Percentiles rank a stretch among this genome's conserved stretches.
Evolutionary conservation across 2,329 filamentous ascomycete genomes (phyloP).

Genomic region (Sporothrix protearum): DNA sequence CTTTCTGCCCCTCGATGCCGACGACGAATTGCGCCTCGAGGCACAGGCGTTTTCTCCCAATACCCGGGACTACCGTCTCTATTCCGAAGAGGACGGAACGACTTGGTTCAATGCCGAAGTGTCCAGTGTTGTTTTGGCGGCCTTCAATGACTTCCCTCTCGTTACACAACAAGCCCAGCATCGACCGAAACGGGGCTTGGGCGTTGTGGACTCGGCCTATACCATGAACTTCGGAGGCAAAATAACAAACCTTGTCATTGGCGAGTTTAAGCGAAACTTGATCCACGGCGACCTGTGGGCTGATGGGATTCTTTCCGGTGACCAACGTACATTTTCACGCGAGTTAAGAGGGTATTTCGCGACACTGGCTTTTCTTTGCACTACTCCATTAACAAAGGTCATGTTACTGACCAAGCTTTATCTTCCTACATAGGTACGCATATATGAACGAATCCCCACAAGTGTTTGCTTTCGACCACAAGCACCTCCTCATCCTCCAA

Average conservation of each 20-base stretch:
- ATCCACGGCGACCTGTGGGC: too few species aligned
- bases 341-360: neutral
- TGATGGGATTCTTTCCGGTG: too few species aligned
- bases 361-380: too few species aligned
- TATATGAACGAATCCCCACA: neutral
- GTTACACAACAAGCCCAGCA: neutral
- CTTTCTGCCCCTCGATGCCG: neutral
- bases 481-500: neutral
- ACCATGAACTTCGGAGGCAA: neutral
- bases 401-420: neutral
- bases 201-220: neutral
- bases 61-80: neutral
- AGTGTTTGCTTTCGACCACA: neutral
- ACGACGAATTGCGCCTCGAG: neutral
- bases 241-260: neutral
- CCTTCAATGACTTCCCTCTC: neutral
- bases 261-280: neutral
- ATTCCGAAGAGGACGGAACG: neutral
- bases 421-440: neutral
- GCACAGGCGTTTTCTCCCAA: neutral
- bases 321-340: too few species aligned
- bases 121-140: neutral
- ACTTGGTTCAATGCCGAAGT: neutral
- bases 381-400: too few species aligned
- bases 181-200: neutral